Conservation (phyloP, 352 stramenopile genomes). For the Phytophthora sansomeana region DNA sequence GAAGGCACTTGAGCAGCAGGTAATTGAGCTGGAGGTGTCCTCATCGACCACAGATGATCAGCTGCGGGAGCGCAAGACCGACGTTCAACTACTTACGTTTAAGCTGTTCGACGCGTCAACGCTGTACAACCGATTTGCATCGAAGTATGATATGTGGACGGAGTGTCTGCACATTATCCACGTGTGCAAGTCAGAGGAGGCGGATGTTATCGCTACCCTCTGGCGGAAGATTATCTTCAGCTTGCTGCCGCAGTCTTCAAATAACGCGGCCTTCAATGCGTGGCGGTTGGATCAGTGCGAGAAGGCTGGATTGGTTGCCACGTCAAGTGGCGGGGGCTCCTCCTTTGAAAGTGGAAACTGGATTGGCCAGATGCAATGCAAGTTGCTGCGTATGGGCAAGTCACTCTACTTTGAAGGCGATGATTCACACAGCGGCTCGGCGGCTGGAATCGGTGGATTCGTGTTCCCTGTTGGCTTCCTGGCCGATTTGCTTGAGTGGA, state of each 20-base stretch:
- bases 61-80: slow-evolving; percentile 56
- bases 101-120: slow-evolving; percentile 84
- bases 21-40: slow-evolving; percentile 69
- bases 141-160: slow-evolving; percentile 89
- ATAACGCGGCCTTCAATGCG: slow-evolving; percentile 71
- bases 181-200: slow-evolving; percentile 84
- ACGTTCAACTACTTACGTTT: slow-evolving; percentile 74
- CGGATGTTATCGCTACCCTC: slow-evolving; percentile 64
- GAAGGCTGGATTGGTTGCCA: slow-evolving; percentile 58
- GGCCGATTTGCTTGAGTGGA: slow-evolving; percentile 74
- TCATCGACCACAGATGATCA: slow-evolving; percentile 50
- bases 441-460: slow-evolving; percentile 48
- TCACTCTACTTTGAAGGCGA: slow-evolving; percentile 70
- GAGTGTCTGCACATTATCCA: slow-evolving; percentile 90
- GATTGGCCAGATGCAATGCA: slow-evolving; percentile 85
- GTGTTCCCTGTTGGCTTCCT: slow-evolving; percentile 85
- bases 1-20: slow-evolving; percentile 75
- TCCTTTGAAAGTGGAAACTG: slow-evolving; percentile 84
- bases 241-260: slow-evolving; percentile 69
- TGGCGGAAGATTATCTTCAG: slow-evolving; percentile 86
- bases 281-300: slow-evolving; percentile 79
- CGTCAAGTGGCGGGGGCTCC: slow-evolving; percentile 38
- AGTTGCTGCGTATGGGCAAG: slow-evolving; percentile 78
- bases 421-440: slow-evolving; percentile 54
- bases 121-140: slow-evolving; percentile 88